phyloP scores from a whole-genome alignment of 2,329 filamentous ascomycete species.

The Monosporascus sp. region DNA sequence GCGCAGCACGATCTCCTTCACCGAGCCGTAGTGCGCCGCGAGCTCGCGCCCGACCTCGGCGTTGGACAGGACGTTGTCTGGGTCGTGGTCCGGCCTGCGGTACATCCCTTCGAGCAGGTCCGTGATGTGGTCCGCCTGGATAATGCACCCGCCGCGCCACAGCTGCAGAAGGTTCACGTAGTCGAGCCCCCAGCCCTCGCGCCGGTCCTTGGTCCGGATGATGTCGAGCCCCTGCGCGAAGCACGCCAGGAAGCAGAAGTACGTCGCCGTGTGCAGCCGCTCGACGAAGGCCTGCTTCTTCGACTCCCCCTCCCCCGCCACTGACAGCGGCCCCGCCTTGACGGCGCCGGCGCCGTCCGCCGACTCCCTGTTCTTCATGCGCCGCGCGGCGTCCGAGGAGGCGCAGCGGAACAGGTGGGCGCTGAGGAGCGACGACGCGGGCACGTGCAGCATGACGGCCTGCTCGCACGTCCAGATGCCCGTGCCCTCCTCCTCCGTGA shows the following conservation, averaged over 20 bases:
- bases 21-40: conserved; percentile 39
- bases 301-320: conserved; percentile 19
- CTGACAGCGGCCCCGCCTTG: conserved; percentile 14
- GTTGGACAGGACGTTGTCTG: conserved; percentile 39
- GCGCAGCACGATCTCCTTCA: conserved; percentile 53
- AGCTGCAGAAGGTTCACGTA: conserved; percentile 50
- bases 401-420: conserved; percentile 60
- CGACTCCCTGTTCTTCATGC: conserved; percentile 45
- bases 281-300: conserved; percentile 44
- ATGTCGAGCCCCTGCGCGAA: conserved; percentile 64
- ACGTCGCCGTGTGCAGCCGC: conserved; percentile 55
- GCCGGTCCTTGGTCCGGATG: conserved; percentile 52
- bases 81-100: conserved; percentile 30
- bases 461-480: conserved; percentile 62
- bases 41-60: conserved; percentile 48
- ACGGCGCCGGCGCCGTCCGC: conserved; percentile 26
- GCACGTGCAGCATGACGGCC: conserved; percentile 55
- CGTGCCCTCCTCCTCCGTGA: conserved; percentile 61
- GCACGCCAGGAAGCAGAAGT: conserved; percentile 54
- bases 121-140: conserved; percentile 60
- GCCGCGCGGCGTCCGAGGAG: conserved; percentile 55
- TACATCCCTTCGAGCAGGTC: conserved; percentile 49
- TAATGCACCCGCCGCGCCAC: conserved; percentile 68
- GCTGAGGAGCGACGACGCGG: conserved; percentile 57
- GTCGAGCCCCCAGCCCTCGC: conserved; percentile 55